A percentile compares a stretch with the other conserved stretches of the same genome.
phyloP scores from a whole-genome alignment of 495 filamentous ascomycete genomes.

The Penicillium simplicissimum region DNA sequence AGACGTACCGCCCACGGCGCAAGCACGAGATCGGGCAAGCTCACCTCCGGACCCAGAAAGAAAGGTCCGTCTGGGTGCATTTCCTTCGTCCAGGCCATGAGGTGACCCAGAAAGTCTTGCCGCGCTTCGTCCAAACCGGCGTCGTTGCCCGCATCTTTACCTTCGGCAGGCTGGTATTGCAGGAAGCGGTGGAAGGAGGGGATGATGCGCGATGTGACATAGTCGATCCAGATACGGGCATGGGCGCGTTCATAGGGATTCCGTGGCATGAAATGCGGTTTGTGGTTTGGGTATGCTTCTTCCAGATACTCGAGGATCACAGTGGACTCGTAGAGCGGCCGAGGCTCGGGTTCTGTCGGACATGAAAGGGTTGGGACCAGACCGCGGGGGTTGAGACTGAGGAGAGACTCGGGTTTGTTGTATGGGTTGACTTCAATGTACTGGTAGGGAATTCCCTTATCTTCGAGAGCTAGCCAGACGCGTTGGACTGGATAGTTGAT shows the following conservation, averaged over 20 bases:
- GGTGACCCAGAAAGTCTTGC: constrained; percentile 48
- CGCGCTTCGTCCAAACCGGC: constrained; percentile 44
- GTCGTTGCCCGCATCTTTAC: constrained; percentile 17
- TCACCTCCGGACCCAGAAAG: constrained; percentile 59
- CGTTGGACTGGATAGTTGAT: constrained; percentile 51
- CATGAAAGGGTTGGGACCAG: constrained; percentile 65
- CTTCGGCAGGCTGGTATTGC: constrained; percentile 53
- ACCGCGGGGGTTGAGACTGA: constrained; percentile 66
- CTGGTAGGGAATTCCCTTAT: constrained; percentile 70
- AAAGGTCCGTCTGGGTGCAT: constrained; percentile 62
- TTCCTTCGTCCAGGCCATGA: constrained; percentile 58
- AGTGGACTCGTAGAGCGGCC: constrained; percentile 64
- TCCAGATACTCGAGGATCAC: constrained; percentile 72
- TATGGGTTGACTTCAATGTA: constrained; percentile 76
- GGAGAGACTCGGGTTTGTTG: constrained; percentile 61
- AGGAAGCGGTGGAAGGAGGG: constrained; percentile 64
- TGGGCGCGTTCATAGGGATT: constrained; percentile 59
- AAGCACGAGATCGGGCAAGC: constrained; percentile 62
- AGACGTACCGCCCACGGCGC: constrained; percentile 68
- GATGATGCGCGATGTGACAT: constrained; percentile 61
- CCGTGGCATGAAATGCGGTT: constrained; percentile 50
- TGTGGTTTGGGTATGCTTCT: constrained; percentile 57
- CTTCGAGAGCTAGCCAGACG: constrained; percentile 65
- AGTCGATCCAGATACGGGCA: constrained; percentile 69
- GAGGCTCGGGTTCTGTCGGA: constrained; percentile 26